phyloP scores from a whole-genome alignment of 2,329 filamentous ascomycete species.

The Arachnopeziza araneosa region DNA sequence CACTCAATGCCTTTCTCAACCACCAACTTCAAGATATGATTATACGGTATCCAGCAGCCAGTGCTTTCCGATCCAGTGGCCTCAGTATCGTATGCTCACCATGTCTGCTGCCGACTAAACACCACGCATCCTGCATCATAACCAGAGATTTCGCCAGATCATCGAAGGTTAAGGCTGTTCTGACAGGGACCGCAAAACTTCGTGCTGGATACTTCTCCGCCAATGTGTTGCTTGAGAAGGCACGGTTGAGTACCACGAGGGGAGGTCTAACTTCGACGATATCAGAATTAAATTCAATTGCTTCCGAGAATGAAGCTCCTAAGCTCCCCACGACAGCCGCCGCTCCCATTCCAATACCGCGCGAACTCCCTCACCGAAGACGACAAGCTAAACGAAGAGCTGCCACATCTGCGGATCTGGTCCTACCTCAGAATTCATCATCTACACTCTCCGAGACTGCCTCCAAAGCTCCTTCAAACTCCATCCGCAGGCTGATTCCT shows the following conservation, averaged over 20 bases:
- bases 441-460: conserved; percentile 48
- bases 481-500: conserved; percentile 62
- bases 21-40: conserved; percentile 25
- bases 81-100: conserved; percentile 22
- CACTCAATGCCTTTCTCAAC: conserved; percentile 12
- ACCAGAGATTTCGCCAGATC: conserved; percentile 23
- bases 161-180: conserved; percentile 19
- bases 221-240: conserved; percentile 22
- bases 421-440: conserved; percentile 47
- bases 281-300: conserved; percentile 13
- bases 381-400: conserved; percentile 24
- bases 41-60: conserved; percentile 24
- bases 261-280: conserved; percentile 17
- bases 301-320: conserved; percentile 9
- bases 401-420: conserved; percentile 19
- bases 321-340: conserved; percentile 7
- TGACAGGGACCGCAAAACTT: conserved; percentile 15
- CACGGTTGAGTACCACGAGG: conserved; percentile 15
- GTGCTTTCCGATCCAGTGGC: conserved; percentile 22
- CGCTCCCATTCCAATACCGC: conserved; percentile 5
- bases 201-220: conserved; percentile 26
- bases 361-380: conserved; percentile 29
- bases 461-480: conserved; percentile 45
- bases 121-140: conserved; percentile 7
- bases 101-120: conserved; percentile 16